Evolutionary conservation across 345 rosid genomes (phyloP).

Genomic region (Gossypium longicalyx): DNA sequence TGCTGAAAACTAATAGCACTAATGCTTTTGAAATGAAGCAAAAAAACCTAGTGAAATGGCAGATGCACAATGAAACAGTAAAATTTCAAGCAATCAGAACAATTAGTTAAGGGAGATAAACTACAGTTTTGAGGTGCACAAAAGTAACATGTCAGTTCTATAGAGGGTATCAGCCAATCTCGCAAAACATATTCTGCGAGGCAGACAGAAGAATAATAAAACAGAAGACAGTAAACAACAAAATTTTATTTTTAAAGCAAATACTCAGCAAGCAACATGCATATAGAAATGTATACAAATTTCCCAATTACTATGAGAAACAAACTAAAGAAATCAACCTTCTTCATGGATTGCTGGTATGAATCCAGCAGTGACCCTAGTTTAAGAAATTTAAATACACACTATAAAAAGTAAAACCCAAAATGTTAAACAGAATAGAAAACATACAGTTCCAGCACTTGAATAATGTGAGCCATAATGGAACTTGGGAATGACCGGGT

Average conservation of each 20-base stretch:
- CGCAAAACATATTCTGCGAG: background rate
- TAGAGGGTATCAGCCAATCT: background rate
- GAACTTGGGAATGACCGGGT: slow-evolving; percentile 95
- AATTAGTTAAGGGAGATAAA: background rate
- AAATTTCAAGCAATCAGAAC: slow-evolving; percentile 1
- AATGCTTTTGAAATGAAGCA: slow-evolving; percentile 9
- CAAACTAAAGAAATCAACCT: background rate
- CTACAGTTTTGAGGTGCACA: background rate
- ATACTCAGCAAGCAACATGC: background rate
- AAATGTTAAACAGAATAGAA: slow-evolving; percentile 15
- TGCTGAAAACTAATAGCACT: slow-evolving; percentile 1
- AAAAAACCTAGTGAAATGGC: background rate
- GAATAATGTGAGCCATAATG: slow-evolving; percentile 99
- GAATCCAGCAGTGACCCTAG: background rate
- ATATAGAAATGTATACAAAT: background rate
- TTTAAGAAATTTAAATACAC: slow-evolving; percentile 7
- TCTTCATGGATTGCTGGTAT: slow-evolving; percentile 2
- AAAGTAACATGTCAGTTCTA: background rate
- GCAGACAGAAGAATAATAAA: slow-evolving; percentile 8
- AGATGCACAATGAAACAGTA: background rate
- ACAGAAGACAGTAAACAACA: background rate
- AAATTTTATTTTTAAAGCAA: background rate
- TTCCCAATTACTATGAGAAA: background rate
- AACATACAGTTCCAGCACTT: slow-evolving; percentile 90
- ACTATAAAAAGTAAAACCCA: background rate